A percentile compares a stretch with the other conserved stretches of the same genome.
Evolutionary conservation across 2,329 filamentous ascomycete genomes (phyloP).

Genomic region (Alternaria sp.): DNA sequence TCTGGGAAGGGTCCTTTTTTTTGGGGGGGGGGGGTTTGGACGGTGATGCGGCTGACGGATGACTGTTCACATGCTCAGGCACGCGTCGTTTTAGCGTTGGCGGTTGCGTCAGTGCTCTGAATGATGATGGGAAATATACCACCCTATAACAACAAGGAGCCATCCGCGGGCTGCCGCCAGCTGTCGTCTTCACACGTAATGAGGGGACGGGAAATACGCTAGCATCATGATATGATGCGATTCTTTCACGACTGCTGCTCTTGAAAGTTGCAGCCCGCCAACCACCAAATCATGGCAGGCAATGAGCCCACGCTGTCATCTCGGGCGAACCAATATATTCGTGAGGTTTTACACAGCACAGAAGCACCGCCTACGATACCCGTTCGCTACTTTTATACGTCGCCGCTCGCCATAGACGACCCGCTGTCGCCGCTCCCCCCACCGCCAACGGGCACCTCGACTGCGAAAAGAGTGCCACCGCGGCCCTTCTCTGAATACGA

Average conservation of each 20-base stretch:
- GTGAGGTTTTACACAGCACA: conserved; percentile 54
- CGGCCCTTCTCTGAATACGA: conserved; percentile 82
- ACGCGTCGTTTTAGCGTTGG: conserved; percentile 33
- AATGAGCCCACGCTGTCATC: conserved; percentile 38
- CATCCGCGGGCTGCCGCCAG: conserved; percentile 30
- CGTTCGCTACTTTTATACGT: conserved; percentile 79
- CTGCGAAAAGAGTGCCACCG: conserved; percentile 66
- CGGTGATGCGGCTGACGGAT: conserved; percentile 7
- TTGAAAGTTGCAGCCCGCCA: conserved; percentile 14
- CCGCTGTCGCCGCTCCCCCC: conserved; percentile 74
- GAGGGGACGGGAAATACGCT: conserved; percentile 16
- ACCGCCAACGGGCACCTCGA: conserved; percentile 58
- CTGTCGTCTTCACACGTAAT: conserved; percentile 16
- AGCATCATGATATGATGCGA: conserved; percentile 28
- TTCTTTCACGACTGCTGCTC: conserved; percentile 11
- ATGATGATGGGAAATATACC: conserved; percentile 26
- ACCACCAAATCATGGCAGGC: conserved; percentile 26
- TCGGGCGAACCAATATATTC: conserved; percentile 56
- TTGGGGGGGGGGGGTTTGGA: not conserved
- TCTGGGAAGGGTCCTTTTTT: not conserved
- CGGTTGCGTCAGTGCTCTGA: conserved; percentile 43
- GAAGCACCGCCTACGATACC: conserved; percentile 48
- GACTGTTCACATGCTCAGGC: conserved; percentile 33
- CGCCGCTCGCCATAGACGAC: conserved; percentile 83
- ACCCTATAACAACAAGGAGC: conserved; percentile 20